Base-by-base conservation (phyloP, 495 filamentous ascomycete genomes). In the Jackrogersella minutella region DNA sequence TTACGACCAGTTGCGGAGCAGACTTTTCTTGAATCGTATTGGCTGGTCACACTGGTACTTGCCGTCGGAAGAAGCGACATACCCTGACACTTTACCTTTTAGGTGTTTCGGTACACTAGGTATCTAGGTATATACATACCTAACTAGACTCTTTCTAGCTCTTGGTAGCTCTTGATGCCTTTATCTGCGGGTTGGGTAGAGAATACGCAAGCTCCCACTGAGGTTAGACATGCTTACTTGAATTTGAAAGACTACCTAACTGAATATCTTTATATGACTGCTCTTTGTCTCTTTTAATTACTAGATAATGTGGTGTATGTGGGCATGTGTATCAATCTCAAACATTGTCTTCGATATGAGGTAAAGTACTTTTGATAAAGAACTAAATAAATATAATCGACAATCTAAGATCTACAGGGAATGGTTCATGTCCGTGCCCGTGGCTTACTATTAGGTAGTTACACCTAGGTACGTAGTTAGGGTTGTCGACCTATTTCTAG, bases 1-100 rank as follows among this genome's bases (percentile, higher is more conserved):
- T 68, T 62, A 68, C 59, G 59, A 63, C 59, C 65, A 63, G 63
- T 64, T 68, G 59, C 59, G 65, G 65, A 68, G 58, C 65, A 62
- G 30, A 2, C 59, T 58, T 54, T 47, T 22, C 47, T 55, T 33
- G 1, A 8, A 58, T 63, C 47, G 58, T 39, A 68, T 68, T 68
- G 65, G 65, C 28, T 59, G 46, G 28, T 59, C 30, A 30, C 22
- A 13, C 49, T 52, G 30, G 31, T 13, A 58, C 43, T 64, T 64
- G 26, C 53, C 37, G 36, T 58, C 53, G 61, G 61, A 36, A 58
- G 56, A 51, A 64, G 61, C 53, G 52, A 56, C 36, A 50, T 51
- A 16, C 43, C 46, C 34, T 50, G 22, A 19, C 40, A 30, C 51
- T 47, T 46, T 30, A 30, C 26, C 26, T 33, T 13, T 31, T 41